These are phyloP conservation scores for Xylogone sp. DNA, from an alignment of 2,329 filamentous ascomycete genomes.

Conservation along the genomic window DNA sequence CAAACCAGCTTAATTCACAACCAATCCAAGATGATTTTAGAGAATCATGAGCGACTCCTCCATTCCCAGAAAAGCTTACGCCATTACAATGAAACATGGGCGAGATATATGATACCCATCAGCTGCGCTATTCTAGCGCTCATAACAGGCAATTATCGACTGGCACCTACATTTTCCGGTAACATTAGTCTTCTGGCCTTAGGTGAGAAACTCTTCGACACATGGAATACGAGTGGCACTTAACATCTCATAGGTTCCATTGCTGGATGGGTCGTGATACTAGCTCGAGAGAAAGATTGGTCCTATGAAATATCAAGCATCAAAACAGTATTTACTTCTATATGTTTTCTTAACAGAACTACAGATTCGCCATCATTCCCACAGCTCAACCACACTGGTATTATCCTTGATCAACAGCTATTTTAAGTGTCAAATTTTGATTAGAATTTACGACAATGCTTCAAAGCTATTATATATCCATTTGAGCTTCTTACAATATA, in stretches of 20 bases:
- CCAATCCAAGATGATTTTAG: neutral
- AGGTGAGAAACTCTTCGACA: neutral
- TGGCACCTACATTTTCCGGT: neutral
- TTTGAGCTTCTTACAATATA: too few relatives aligned
- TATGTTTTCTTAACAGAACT: neutral
- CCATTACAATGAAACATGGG: neutral
- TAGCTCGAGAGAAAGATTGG: neutral
- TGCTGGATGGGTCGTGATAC: neutral
- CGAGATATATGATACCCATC: neutral
- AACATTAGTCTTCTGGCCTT: neutral
- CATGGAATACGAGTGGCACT: neutral
- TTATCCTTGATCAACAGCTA: neutral
- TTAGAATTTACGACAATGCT: neutral
- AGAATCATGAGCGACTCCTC: neutral
- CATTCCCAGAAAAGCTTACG: neutral
- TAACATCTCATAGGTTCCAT: neutral
- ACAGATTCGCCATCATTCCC: conserved; percentile 6
- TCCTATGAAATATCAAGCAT: neutral
- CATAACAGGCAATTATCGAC: neutral
- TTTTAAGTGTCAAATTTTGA: neutral
- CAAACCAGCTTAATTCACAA: conserved; percentile 6
- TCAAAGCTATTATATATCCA: neutral
- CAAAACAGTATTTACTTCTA: neutral
- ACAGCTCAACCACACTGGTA: conserved; percentile 1
- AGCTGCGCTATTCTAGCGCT: neutral